A percentile compares a stretch with the other conserved stretches of the same genome.
phyloP scores from a whole-genome alignment of 2,329 filamentous ascomycete species.

The Chaetomium sp. region DNA sequence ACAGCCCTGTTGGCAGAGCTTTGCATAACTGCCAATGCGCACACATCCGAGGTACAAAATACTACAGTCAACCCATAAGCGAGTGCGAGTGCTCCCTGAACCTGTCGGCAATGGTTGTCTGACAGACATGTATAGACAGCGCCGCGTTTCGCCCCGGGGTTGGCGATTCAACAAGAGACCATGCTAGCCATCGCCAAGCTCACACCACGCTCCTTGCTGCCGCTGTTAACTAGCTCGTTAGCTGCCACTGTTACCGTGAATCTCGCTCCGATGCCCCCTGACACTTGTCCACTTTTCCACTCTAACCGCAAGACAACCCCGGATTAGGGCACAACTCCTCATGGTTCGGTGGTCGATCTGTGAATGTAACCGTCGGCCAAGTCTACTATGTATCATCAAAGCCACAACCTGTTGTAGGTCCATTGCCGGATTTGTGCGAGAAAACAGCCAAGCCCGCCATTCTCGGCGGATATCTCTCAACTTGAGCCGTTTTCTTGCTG shows the following conservation, averaged over 20 bases:
- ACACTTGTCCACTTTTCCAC: background rate
- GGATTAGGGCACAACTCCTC: background rate
- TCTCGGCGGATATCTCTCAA: background rate
- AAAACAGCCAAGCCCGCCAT: background rate
- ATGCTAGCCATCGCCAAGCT: too few species aligned
- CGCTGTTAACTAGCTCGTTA: too few species aligned
- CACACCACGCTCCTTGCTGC: too few species aligned
- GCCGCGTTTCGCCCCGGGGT: background rate
- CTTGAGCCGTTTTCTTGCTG: background rate
- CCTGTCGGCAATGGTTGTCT: background rate
- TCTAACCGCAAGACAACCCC: background rate
- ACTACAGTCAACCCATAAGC: background rate
- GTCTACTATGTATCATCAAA: background rate
- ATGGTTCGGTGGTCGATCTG: background rate
- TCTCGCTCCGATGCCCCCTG: background rate
- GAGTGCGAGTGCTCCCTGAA: constrained; percentile 8
- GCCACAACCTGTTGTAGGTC: background rate
- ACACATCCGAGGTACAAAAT: background rate
- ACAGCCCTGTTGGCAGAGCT: constrained; percentile 10
- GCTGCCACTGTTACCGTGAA: background rate
- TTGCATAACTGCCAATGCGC: constrained; percentile 4
- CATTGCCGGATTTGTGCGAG: background rate
- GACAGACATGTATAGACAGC: background rate
- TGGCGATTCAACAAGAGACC: background rate
- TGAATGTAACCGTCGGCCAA: constrained; percentile 4